Conservation (phyloP, 2,329 filamentous ascomycete species). For the Cytospora chrysosperma region DNA sequence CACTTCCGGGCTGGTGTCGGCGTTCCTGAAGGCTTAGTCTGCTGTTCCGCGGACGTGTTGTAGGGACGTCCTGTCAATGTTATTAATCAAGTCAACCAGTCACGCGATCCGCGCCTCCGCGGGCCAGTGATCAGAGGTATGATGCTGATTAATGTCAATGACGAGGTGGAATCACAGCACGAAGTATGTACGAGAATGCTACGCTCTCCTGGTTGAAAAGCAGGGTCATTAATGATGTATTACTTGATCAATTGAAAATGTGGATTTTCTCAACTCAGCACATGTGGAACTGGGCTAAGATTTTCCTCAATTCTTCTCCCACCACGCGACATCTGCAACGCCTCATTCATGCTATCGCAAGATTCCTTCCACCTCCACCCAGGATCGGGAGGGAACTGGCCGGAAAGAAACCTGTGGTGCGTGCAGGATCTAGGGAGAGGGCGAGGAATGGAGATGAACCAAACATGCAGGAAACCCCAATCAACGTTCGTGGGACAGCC, state of each 20-base stretch:
- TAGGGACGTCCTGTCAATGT: neutral
- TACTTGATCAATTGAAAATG: neutral
- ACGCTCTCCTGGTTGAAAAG: neutral
- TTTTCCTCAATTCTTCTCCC: neutral
- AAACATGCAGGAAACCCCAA: no score
- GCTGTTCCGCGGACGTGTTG: neutral
- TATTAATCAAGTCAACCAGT: no score
- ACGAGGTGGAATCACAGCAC: neutral
- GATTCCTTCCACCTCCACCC: no score
- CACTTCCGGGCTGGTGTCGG: neutral
- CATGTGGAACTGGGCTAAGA: neutral
- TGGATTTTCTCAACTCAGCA: neutral
- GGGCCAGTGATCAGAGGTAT: neutral
- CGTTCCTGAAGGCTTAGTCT: constrained; percentile 24
- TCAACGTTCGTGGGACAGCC: no score
- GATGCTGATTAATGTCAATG: neutral
- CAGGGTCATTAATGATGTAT: neutral
- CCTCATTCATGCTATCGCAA: no score
- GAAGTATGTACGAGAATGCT: neutral
- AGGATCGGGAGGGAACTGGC: no score
- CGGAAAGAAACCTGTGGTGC: no score
- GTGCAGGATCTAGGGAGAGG: no score
- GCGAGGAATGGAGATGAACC: no score
- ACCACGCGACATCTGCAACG: neutral
- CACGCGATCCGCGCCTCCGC: no score